These are phyloP conservation scores for Podaxis sp. DNA, from an alignment of 768 basidiomycete species.

Conservation along the genomic window DNA sequence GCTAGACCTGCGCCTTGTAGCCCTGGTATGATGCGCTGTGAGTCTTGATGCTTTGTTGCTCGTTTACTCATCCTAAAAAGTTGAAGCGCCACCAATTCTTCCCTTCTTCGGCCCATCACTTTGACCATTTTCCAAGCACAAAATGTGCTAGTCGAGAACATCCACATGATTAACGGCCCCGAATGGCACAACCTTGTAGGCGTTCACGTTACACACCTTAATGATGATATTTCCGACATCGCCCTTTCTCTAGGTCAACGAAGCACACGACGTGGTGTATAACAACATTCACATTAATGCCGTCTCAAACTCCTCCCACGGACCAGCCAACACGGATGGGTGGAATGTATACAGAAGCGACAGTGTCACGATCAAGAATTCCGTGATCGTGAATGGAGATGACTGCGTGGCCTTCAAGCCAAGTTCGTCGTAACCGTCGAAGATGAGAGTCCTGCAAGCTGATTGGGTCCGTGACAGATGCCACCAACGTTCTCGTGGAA, in stretches of 20 bases:
- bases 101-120: conserved; percentile 53
- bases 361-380: conserved; percentile 46
- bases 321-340: conserved; percentile 55
- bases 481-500: conserved; percentile 57
- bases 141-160: conserved; percentile 46
- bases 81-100: conserved; percentile 41
- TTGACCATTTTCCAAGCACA: conserved; percentile 53
- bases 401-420: conserved; percentile 64
- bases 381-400: conserved; percentile 53
- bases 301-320: conserved; percentile 42
- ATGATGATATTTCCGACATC: not conserved
- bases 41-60: conserved; percentile 3
- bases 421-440: conserved; percentile 27
- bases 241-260: conserved; percentile 39
- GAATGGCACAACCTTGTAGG: conserved; percentile 53
- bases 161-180: conserved; percentile 49
- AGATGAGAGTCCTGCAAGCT: not conserved
- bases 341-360: conserved; percentile 65
- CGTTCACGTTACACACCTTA: not conserved
- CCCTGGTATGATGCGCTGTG: conserved; percentile 58
- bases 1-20: conserved; percentile 23
- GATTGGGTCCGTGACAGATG: conserved; percentile 30
- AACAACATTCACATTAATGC: conserved; percentile 48
- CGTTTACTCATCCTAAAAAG: not conserved
- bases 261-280: conserved; percentile 45